phyloP scores from a whole-genome alignment of 2,329 filamentous ascomycete species.

The Fusarium neocosmosporiellum region DNA sequence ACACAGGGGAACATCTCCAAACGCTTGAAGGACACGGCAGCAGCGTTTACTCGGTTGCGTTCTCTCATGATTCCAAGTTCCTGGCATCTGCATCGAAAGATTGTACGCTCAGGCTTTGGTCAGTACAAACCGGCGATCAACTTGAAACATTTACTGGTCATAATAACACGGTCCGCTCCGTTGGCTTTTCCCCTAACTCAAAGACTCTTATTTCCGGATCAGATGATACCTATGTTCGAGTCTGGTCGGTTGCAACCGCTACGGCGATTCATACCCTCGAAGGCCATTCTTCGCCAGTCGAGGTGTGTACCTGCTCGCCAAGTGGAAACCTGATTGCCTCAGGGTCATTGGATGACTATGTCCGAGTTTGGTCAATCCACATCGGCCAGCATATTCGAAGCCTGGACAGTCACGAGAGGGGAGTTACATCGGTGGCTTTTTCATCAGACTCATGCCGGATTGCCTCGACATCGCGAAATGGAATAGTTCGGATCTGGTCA shows the following conservation, averaged over 20 bases:
- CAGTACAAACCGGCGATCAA: not conserved
- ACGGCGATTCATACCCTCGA: not conserved
- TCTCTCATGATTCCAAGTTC: not conserved
- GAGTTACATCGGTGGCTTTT: not conserved
- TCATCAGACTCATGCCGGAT: not conserved
- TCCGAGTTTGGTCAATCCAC: not conserved
- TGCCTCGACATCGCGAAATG: not conserved
- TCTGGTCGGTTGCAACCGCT: not conserved
- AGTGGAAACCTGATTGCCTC: not conserved
- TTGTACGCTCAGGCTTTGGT: not conserved
- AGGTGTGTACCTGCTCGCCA: not conserved
- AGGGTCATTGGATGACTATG: not conserved
- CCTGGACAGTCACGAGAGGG: not conserved
- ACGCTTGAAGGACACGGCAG: not conserved
- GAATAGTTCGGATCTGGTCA: not conserved
- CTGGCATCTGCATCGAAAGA: not conserved
- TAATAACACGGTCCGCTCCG: not conserved
- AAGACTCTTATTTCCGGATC: not conserved
- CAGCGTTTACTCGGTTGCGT: not conserved
- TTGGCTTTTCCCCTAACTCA: not conserved
- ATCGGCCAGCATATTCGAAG: not conserved
- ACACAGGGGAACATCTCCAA: not conserved
- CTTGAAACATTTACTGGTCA: not conserved
- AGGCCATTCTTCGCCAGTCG: not conserved
- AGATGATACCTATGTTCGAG: not conserved